These are phyloP conservation scores for Xylariaceae sp. DNA, from an alignment of 2,329 filamentous ascomycete genomes.

Conservation along the genomic window DNA sequence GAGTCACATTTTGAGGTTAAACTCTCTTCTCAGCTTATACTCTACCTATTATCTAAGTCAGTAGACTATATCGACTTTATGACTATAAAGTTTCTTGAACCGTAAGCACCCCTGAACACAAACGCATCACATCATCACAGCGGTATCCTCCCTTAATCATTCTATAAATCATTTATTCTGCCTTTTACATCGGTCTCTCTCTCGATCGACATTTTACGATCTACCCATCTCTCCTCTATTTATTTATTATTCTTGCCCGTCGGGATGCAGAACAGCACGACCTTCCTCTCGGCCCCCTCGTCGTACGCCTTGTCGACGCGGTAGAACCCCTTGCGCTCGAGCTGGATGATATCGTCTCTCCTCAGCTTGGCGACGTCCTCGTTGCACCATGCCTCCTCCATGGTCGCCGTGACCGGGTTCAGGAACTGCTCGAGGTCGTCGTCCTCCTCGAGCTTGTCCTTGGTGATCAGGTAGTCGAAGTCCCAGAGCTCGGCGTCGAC, in stretches of 20 bases:
- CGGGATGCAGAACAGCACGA: conserved; percentile 61
- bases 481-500: conserved; percentile 86
- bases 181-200: too few species aligned
- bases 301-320: conserved; percentile 71
- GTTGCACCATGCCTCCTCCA: conserved; percentile 77
- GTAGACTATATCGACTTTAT: too few species aligned
- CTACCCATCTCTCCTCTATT: conserved; percentile 2
- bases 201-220: too few species aligned
- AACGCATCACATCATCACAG: too few species aligned
- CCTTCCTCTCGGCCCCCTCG: conserved; percentile 55
- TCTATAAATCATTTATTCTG: too few species aligned
- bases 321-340: conserved; percentile 92
- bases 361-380: conserved; percentile 77
- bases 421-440: conserved; percentile 85
- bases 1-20: too few species aligned
- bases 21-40: too few species aligned
- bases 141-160: too few species aligned
- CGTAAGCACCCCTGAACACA: too few species aligned
- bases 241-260: conserved; percentile 54
- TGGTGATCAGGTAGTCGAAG: conserved; percentile 93
- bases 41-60: too few species aligned
- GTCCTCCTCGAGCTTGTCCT: conserved; percentile 89
- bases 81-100: too few species aligned
- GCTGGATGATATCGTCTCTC: conserved; percentile 90
- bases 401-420: conserved; percentile 73